Base-by-base conservation (phyloP, 352 stramenopile species). In the Phytophthora palmivora region DNA sequence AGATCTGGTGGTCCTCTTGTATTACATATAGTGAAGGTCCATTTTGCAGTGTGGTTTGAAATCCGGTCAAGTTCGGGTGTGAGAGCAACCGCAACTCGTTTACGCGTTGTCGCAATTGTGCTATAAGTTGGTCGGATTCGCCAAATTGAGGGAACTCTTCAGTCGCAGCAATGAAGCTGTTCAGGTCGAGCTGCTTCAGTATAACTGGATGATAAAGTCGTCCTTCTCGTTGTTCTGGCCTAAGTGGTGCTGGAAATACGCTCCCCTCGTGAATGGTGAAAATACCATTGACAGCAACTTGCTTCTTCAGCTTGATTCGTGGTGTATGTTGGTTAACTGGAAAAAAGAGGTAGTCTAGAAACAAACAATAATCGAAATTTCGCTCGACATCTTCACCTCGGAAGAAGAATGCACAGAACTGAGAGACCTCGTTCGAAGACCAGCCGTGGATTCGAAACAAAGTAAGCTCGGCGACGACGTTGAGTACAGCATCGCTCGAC, bases 301-400 rank as follows among this genome's bases (percentile, higher is more conserved):
- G 64, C 32, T 56, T 46, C 52, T 54, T 69, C 15, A 70, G n/a
- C n/a, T 69, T 65, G 16, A 73, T 45, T 1, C 24, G 50, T 6
- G 59, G 38, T 0, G 24, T 4, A 7, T 66, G 22, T 1, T 51
- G 38, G n/a, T 55, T 69, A 4, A 82, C 45, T 2, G 78, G 81
- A 57, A 82, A 86, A 42, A 88, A 84, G 2, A 88, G n/a, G 16
- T 84, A 82, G 43, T 82, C 67, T 9, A 87, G 47, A 41, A 90
- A 84, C 14, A 79, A 18, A 1, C 28, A 21, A 19, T 88, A 90
- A 57, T 84, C 59, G 44, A 82, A 82, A 37, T 44, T 45, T 28
- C 51, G 21, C 22, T 59, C 41, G 10, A 49, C 53, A 12, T 53
- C 43, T 22, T 72, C 54, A 7, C 62, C 53, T 51, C 58, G 42